These are phyloP conservation scores for Clathrospora elynae DNA, from an alignment of 2,329 filamentous ascomycete species.

Conservation along the genomic window DNA sequence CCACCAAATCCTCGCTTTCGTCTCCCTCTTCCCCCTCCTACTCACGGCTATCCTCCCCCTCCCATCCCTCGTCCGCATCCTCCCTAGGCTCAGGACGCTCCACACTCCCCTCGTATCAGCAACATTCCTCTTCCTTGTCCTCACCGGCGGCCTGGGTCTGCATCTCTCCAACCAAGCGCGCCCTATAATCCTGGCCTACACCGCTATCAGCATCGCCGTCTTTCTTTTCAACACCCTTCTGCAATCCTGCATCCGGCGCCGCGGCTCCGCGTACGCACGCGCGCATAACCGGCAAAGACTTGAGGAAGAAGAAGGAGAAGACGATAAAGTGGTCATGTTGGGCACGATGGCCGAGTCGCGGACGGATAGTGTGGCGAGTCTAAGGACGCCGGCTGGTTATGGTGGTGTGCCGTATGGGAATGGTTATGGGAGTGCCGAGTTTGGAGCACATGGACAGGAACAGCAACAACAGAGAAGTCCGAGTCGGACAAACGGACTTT, in stretches of 20 bases:
- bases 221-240: slow-evolving; percentile 29
- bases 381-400: slow-evolving; percentile 8
- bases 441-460: slow-evolving; percentile 15
- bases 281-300: slow-evolving; percentile 10
- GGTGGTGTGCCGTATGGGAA: slow-evolving; percentile 1
- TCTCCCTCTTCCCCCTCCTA: slow-evolving; percentile 53
- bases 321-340: slow-evolving; percentile 32
- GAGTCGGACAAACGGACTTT: slow-evolving; percentile 12
- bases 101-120: slow-evolving; percentile 51
- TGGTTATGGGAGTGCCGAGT: slow-evolving; percentile 11
- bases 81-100: slow-evolving; percentile 49
- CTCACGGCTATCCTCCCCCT: slow-evolving; percentile 32
- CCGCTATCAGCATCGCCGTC: slow-evolving; percentile 31
- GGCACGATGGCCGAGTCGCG: slow-evolving; percentile 20
- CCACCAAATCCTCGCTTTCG: slow-evolving; percentile 56
- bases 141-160: slow-evolving; percentile 44
- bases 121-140: slow-evolving; percentile 33
- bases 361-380: slow-evolving; percentile 14
- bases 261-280: slow-evolving; percentile 34
- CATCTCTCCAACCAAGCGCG: slow-evolving; percentile 31
- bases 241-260: slow-evolving; percentile 32
- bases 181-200: slow-evolving; percentile 36
- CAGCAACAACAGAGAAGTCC: slow-evolving; percentile 10
- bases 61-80: slow-evolving; percentile 38
- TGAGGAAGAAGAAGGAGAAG: slow-evolving; percentile 19